Evolutionary conservation across 371 early-diverging fungal species (phyloP).

Genomic region (Circinella umbellata): DNA sequence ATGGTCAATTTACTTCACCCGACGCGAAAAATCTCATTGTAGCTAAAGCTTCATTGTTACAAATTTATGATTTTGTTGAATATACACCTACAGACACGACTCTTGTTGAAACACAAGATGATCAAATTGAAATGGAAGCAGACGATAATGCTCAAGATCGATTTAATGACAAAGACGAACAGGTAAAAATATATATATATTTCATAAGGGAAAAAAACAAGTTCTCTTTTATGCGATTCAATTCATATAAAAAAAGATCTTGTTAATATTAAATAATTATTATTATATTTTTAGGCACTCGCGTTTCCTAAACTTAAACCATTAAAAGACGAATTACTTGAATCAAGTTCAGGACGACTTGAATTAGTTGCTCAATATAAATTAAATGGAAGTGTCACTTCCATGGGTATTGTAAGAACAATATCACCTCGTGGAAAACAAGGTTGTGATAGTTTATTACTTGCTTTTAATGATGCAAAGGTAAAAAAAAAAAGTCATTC

Average conservation of each 20-base stretch:
- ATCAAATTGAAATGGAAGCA: slow-evolving; percentile 13
- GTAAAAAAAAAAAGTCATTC: slow-evolving; percentile 51
- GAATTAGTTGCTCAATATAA: slow-evolving; percentile 76
- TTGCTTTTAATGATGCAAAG: slow-evolving; percentile 94
- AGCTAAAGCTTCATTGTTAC: slow-evolving; percentile 76
- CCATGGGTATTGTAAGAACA: slow-evolving; percentile 79
- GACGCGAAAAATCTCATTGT: slow-evolving; percentile 78
- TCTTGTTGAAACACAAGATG: background rate
- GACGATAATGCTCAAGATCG: slow-evolving; percentile 25
- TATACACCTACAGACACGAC: slow-evolving; percentile 39
- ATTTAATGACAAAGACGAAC: slow-evolving; percentile 32
- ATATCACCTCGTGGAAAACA: slow-evolving; percentile 66
- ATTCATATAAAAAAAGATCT: no score
- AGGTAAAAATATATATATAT: slow-evolving; percentile 18
- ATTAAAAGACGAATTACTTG: slow-evolving; percentile 28
- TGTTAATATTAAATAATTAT: no score
- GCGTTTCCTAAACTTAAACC: slow-evolving; percentile 52
- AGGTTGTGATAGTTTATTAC: slow-evolving; percentile 81
- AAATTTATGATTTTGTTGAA: slow-evolving; percentile 80
- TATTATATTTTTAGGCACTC: slow-evolving; percentile 32
- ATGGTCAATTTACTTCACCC: slow-evolving; percentile 76
- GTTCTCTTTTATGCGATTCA: no score
- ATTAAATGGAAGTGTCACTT: slow-evolving; percentile 82
- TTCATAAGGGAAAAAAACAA: no score
- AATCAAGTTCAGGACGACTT: slow-evolving; percentile 68